Conservation (phyloP, 2,329 filamentous ascomycete genomes). For the Aureobasidium sp. region DNA sequence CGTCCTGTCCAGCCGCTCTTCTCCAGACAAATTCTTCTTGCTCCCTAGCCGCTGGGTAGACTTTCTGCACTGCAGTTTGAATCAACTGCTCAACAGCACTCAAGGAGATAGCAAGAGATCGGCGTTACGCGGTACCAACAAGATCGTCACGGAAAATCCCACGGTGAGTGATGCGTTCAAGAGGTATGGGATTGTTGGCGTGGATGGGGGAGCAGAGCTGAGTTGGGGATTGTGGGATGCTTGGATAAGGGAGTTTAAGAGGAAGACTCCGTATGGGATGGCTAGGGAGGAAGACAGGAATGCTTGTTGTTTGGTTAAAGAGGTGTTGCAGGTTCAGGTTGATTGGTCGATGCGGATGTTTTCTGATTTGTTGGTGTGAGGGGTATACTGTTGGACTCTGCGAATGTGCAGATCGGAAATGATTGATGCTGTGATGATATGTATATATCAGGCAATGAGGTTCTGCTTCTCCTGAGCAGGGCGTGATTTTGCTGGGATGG, state of each 20-base stretch:
- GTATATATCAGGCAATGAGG: neutral
- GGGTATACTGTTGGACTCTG: neutral
- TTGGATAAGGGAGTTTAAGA: neutral
- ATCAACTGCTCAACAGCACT: neutral
- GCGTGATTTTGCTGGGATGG: neutral
- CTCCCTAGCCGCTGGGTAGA: neutral
- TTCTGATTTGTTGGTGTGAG: neutral
- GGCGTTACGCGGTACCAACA: neutral
- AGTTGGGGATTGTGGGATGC: neutral
- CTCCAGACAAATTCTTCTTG: neutral
- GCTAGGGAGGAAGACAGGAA: neutral
- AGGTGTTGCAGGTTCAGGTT: constrained; percentile 8
- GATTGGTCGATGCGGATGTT: neutral
- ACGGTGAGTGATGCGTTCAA: neutral
- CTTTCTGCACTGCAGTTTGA: neutral
- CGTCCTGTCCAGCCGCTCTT: neutral
- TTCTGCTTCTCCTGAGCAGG: neutral
- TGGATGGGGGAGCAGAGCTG: neutral
- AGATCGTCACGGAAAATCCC: neutral
- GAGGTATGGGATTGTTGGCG: neutral
- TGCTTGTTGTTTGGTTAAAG: neutral
- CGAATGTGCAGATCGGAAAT: neutral
- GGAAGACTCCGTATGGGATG: neutral
- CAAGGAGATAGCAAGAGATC: neutral
- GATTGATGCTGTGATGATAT: neutral